phyloP scores from a whole-genome alignment of 75 land plant genomes.

The Gnetum montanum region DNA sequence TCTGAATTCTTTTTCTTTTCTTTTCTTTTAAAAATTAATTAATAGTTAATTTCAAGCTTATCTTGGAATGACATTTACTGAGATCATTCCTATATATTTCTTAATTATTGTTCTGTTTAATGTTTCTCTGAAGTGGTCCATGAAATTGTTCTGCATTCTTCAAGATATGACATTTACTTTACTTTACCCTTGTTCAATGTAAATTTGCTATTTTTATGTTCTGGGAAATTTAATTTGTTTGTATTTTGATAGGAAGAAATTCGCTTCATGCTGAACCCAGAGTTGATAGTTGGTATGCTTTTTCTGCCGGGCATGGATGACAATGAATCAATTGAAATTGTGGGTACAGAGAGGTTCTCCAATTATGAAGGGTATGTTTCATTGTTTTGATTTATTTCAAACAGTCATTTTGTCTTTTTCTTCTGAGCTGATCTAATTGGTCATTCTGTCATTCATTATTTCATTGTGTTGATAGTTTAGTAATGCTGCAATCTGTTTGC shows the following conservation, averaged over 20 bases:
- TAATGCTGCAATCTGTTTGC: no score
- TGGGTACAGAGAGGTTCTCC: conserved; percentile 72
- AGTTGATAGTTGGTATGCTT: conserved; percentile 79
- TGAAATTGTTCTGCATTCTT: neutral
- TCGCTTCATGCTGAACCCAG: conserved; percentile 86
- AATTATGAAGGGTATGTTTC: conserved; percentile 68
- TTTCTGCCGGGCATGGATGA: conserved; percentile 75
- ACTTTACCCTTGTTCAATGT: neutral
- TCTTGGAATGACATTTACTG: no score
- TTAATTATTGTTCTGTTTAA: no score
- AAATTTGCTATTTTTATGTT: no score
- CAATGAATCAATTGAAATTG: conserved; percentile 84
- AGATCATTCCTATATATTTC: no score
- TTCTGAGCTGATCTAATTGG: no score
- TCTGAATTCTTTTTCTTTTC: no score
- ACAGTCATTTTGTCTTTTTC: neutral
- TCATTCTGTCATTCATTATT: no score
- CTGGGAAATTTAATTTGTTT: no score
- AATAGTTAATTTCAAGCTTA: no score
- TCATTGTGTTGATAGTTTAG: no score
- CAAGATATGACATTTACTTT: neutral
- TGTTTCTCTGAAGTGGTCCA: neutral
- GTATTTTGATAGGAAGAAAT: conserved; percentile 99
- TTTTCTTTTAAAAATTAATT: no score
- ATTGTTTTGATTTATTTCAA: neutral